Evolutionary conservation across 2,329 filamentous ascomycete species (phyloP).

Genomic region (Geoglossum cookeanum): DNA sequence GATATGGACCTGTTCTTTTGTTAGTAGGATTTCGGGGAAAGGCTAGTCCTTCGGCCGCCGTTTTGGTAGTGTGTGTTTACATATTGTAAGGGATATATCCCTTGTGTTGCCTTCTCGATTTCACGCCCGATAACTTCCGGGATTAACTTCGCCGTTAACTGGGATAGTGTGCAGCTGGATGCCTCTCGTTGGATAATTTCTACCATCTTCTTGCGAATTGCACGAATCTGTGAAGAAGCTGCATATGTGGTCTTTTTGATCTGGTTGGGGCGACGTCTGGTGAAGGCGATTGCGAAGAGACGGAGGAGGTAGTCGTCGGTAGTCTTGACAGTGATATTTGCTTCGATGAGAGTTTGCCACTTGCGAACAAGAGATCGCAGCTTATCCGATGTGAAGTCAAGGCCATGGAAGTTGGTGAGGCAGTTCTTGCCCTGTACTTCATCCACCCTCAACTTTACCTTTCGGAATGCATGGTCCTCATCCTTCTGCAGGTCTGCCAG

Average conservation of each 20-base stretch:
- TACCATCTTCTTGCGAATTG: constrained; percentile 98
- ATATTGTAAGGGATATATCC: constrained; percentile 99
- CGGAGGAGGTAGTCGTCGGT: constrained; percentile 99
- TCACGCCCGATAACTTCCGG: constrained; percentile 98
- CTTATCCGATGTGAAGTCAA: constrained; percentile 99
- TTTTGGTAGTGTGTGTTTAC: constrained; percentile 30
- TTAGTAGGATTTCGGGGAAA: constrained; percentile 15
- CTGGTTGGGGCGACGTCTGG: constrained; percentile 97
- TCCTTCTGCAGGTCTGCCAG: constrained; percentile 99
- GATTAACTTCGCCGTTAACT: constrained; percentile 97
- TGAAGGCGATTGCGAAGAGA: constrained; percentile 98
- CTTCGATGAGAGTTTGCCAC: constrained; percentile 98
- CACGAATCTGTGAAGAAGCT: constrained; percentile 86
- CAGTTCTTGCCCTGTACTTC: constrained; percentile 99
- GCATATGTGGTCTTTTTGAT: constrained; percentile 99
- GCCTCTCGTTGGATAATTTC: constrained; percentile 98
- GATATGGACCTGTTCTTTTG: constrained; percentile 68
- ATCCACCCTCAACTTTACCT: constrained; percentile 96
- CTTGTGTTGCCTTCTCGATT: constrained; percentile 98
- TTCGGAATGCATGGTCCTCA: constrained; percentile 99
- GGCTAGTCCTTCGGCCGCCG: not conserved
- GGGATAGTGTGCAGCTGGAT: constrained; percentile 77
- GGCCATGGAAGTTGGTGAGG: constrained; percentile 99
- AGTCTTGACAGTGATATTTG: constrained; percentile 99
- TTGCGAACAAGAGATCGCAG: constrained; percentile 97